These are phyloP conservation scores for Hondaea fermentalgiana DNA, from an alignment of 108 stramenopile species.

Conservation along the genomic window DNA sequence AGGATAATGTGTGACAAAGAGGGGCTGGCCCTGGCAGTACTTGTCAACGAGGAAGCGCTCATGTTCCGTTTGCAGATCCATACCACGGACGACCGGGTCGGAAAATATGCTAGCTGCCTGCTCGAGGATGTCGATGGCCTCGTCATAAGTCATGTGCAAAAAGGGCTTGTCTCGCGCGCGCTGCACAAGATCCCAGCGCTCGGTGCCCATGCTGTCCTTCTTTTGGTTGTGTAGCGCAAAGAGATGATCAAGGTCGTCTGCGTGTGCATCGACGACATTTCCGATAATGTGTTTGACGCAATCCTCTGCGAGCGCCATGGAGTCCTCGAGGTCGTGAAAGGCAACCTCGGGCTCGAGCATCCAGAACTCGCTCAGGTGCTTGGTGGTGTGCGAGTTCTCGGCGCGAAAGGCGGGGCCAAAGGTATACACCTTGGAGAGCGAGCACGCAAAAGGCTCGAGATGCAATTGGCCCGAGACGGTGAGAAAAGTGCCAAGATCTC, in stretches of 20 bases:
- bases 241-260: not conserved
- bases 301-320: conserved; percentile 97
- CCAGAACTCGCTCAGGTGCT: conserved; percentile 90
- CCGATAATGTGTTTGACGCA: conserved; percentile 71
- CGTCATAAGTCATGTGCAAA: conserved; percentile 70
- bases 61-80: conserved; percentile 91
- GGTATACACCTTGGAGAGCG: conserved; percentile 94
- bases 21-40: conserved; percentile 67
- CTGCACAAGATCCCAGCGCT: conserved; percentile 63
- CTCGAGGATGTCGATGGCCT: conserved; percentile 77
- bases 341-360: conserved; percentile 99
- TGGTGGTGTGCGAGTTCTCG: conserved; percentile 95
- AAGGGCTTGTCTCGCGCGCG: conserved; percentile 55
- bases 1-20: conserved; percentile 97
- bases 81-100: conserved; percentile 86
- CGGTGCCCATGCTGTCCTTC: not conserved
- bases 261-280: not conserved
- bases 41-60: conserved; percentile 93
- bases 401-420: conserved; percentile 99
- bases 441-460: conserved; percentile 89
- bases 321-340: conserved; percentile 78
- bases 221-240: not conserved
- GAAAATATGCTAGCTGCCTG: conserved; percentile 85
- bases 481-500: conserved; percentile 76
- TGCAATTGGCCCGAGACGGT: conserved; percentile 94